Base-by-base conservation (phyloP, 768 basidiomycete genomes). In the Agaricus blazei region DNA sequence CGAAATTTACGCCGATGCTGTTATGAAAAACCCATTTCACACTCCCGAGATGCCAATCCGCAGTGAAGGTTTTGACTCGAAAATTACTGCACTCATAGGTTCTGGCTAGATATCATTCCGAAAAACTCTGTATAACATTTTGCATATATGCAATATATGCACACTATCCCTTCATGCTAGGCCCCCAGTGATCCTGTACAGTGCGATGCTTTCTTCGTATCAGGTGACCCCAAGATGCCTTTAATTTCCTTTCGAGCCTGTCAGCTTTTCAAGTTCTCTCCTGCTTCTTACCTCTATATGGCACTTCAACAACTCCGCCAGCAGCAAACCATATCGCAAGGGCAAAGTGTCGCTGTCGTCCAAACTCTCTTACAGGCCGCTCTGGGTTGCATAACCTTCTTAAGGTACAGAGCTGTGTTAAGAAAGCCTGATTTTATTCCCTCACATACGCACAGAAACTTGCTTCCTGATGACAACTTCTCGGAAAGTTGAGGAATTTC, bases 11-110 rank as follows among this genome's bases (percentile, higher is more conserved):
- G 81, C 95, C 0, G 97, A 98, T 65, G 85, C 90, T 1, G 94
- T 94, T 52, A 96, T 98, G 92, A 98, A 98, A 77, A 98, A 98
- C 65, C 97, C 97, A 0, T 99, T 99, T 71, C 93, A 98, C 69
- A 96, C 93, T 4, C 90, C 90, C n/a, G 97, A 98, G 68, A 99
- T 98, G 96, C 97, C 97, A 2, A 94, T 98, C 60, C 83, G 97
- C 46, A 93, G 79, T 43, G 91, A 93, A 62, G 84, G 82, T 15
- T 98, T 98, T 65, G 96, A 98, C 64, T 72, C 72, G 53, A 80
- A 84, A 44, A 83, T 91, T 50, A 72, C 77, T 9, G 66, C 80
- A 7, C 70, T 92, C 46, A 77, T 88, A 63, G 84, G 83, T 11
- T 72, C 67, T 40, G 72, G 73, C 27, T 70, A 73, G 43, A 62